A percentile compares a stretch with the other conserved stretches of the same genome.
phyloP scores from a whole-genome alignment of 208 protist genomes.

The Leptomonas pyrrhocoris region DNA sequence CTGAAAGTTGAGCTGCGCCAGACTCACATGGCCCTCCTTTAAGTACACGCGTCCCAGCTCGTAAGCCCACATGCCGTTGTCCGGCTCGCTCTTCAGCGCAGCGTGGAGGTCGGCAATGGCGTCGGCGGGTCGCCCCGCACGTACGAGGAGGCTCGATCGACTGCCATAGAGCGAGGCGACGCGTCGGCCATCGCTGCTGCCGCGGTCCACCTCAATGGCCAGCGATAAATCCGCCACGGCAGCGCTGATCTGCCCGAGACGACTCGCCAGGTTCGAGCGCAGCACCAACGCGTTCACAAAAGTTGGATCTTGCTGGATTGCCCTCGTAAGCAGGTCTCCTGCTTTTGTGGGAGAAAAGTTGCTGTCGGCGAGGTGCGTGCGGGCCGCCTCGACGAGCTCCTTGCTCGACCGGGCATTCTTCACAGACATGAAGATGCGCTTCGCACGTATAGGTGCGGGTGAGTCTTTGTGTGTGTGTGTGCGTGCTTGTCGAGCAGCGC shows the following conservation, averaged over 20 bases:
- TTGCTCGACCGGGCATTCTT: conserved; percentile 14
- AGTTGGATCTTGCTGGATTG: conserved; percentile 54
- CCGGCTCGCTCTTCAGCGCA: conserved; percentile 75
- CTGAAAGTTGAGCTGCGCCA: conserved; percentile 57
- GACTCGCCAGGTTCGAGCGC: conserved; percentile 43
- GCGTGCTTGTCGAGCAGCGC: too few species aligned
- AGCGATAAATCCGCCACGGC: conserved; percentile 72
- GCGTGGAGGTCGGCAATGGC: conserved; percentile 66
- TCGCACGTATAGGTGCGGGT: background rate
- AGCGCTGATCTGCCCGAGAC: conserved; percentile 34
- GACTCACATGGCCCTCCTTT: conserved; percentile 32
- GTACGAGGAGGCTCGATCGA: conserved; percentile 56
- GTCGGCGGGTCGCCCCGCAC: conserved; percentile 53
- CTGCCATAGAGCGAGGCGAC: conserved; percentile 65
- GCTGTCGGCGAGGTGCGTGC: conserved; percentile 42
- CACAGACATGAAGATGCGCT: background rate
- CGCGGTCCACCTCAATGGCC: conserved; percentile 74
- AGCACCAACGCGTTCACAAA: conserved; percentile 55
- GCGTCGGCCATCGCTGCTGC: conserved; percentile 44
- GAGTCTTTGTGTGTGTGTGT: background rate
- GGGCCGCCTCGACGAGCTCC: conserved; percentile 60
- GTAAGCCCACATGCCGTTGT: conserved; percentile 86
- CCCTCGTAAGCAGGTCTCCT: conserved; percentile 40
- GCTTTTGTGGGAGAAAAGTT: conserved; percentile 43
- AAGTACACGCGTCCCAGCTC: conserved; percentile 71